A percentile compares a stretch with the other conserved stretches of the same genome.
phyloP scores from a whole-genome alignment of 1,284 basidiomycete species.

The Ganoderma multipileum region DNA sequence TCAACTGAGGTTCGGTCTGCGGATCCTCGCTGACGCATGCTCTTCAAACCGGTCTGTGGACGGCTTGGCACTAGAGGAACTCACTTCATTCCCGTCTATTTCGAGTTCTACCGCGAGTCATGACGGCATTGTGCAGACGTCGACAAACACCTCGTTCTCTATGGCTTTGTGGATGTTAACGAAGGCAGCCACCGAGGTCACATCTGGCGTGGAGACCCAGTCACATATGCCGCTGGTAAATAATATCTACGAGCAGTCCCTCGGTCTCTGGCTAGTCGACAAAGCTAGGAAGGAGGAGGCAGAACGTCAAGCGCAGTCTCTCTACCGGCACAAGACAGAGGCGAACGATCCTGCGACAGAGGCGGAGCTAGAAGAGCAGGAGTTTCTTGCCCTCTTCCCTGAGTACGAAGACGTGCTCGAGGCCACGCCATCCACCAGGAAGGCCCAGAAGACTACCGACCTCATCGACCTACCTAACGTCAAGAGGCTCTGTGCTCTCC shows the following conservation, averaged over 20 bases:
- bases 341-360: constrained; percentile 72
- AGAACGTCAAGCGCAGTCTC: constrained; percentile 70
- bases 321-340: constrained; percentile 79
- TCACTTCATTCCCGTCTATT: constrained; percentile 65
- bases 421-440: constrained; percentile 13
- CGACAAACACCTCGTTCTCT: constrained; percentile 31
- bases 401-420: constrained; percentile 75
- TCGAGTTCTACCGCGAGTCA: constrained; percentile 48
- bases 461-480: constrained; percentile 27
- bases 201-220: constrained; percentile 42
- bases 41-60: constrained; percentile 16
- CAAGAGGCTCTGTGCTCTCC: constrained; percentile 45
- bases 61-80: constrained; percentile 37
- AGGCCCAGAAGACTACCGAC: constrained; percentile 8
- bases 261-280: constrained; percentile 86
- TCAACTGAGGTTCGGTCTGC: constrained; percentile 80
- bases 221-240: constrained; percentile 48
- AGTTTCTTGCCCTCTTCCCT: constrained; percentile 87
- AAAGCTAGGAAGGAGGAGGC: constrained; percentile 73
- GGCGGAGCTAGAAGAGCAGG: constrained; percentile 79
- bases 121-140: constrained; percentile 10
- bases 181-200: constrained; percentile 54
- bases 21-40: constrained; percentile 52
- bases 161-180: constrained; percentile 60
- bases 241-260: constrained; percentile 73